Evolutionary conservation across 345 rosid genomes (phyloP).

Genomic region (Xanthoceras sorbifolium): DNA sequence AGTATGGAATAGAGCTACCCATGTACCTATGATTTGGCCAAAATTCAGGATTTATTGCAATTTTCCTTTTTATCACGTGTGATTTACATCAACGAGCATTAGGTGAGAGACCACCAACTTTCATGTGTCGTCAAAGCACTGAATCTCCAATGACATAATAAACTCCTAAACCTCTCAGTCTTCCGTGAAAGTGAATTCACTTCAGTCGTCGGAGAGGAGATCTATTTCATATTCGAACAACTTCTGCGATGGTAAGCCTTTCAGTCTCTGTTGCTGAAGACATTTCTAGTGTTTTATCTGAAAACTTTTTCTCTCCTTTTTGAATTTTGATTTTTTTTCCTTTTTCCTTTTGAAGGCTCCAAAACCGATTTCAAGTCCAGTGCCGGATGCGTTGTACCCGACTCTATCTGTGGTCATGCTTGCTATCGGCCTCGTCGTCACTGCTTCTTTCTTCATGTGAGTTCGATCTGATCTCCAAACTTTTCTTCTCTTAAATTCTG

Average conservation of each 20-base stretch:
- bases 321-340: background rate
- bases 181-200: background rate
- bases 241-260: conserved; percentile 8
- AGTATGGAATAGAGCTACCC: no score
- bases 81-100: background rate
- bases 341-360: conserved; percentile 44
- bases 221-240: background rate
- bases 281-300: background rate
- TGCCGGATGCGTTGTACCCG: conserved; percentile 71
- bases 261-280: background rate
- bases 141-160: background rate
- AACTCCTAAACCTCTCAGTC: background rate
- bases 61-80: no score
- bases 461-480: conserved; percentile 31
- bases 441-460: conserved; percentile 89
- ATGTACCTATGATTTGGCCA: no score
- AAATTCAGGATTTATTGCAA: no score
- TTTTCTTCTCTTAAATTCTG: background rate
- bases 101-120: conserved; percentile 6
- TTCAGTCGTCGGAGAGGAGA: background rate
- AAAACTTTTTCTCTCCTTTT: background rate
- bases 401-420: conserved; percentile 60
- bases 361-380: conserved; percentile 73
- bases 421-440: conserved; percentile 66
- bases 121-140: conserved; percentile 2